Conservation (phyloP, 306 rosid genomes). For the Mucuna pruriens region DNA sequence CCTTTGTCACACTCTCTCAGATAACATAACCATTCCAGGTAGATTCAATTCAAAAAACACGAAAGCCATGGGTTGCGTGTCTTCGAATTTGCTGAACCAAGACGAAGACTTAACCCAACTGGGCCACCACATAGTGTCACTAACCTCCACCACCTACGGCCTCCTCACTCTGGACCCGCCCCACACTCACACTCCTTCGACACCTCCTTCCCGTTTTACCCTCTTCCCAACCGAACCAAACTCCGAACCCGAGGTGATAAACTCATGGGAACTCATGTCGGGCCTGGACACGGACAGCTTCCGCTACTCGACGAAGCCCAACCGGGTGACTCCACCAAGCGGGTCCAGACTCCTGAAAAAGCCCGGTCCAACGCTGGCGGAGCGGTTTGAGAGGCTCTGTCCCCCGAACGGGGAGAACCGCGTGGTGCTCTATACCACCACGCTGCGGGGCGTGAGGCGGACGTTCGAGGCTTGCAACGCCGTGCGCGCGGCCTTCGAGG, state of each 20-base stretch:
- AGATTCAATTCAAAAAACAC: too few relatives aligned
- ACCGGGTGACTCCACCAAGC: neutral
- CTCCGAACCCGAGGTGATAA: conserved; percentile 64
- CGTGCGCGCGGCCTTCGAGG: conserved; percentile 65
- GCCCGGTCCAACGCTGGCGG: conserved; percentile 42
- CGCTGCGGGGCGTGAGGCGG: conserved; percentile 77
- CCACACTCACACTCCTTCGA: conserved; percentile 28
- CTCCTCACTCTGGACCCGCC: conserved; percentile 83
- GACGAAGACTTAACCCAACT: conserved; percentile 79
- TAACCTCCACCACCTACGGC: conserved; percentile 94
- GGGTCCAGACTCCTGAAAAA: neutral
- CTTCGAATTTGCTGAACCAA: conserved; percentile 73
- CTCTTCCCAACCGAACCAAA: neutral
- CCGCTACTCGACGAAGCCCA: conserved; percentile 64
- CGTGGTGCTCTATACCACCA: conserved; percentile 80
- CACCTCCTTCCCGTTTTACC: neutral
- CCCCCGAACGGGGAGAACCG: conserved; percentile 81
- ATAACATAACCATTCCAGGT: too few relatives aligned
- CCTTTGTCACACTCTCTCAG: too few relatives aligned
- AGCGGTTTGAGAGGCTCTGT: conserved; percentile 58
- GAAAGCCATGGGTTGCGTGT: conserved; percentile 89
- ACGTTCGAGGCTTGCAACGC: conserved; percentile 86
- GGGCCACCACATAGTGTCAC: conserved; percentile 91
- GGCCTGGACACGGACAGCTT: conserved; percentile 88
- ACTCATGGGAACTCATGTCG: conserved; percentile 97